phyloP scores from a whole-genome alignment of 1,139 yeast genomes.

The Candida glucosophila region DNA sequence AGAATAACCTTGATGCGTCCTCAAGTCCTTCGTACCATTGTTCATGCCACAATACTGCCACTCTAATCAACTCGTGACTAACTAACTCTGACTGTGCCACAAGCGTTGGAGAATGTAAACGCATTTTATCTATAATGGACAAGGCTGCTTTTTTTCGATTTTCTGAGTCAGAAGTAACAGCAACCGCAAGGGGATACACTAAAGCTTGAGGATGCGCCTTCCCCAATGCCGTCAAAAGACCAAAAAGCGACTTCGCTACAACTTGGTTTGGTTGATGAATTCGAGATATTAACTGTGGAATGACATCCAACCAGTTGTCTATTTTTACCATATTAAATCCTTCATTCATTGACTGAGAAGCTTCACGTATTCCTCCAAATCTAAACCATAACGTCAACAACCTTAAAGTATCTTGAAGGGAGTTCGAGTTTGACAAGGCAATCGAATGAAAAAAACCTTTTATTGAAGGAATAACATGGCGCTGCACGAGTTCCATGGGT shows the following conservation, averaged over 20 bases:
- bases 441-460: slow-evolving; percentile 94
- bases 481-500: slow-evolving; percentile 57
- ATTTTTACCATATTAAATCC: slow-evolving; percentile 86
- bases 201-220: slow-evolving; percentile 96
- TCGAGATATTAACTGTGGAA: slow-evolving; percentile 92
- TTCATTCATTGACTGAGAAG: slow-evolving; percentile 83
- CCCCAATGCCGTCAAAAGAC: slow-evolving; percentile 79
- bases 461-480: slow-evolving; percentile 91
- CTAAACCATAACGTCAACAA: slow-evolving; percentile 90
- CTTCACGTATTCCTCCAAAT: slow-evolving; percentile 88
- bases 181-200: slow-evolving; percentile 92
- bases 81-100: slow-evolving; percentile 93
- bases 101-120: slow-evolving; percentile 72
- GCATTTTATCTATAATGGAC: slow-evolving; percentile 85
- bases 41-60: slow-evolving; percentile 96
- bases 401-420: slow-evolving; percentile 87
- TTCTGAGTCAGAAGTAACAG: slow-evolving; percentile 87
- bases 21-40: slow-evolving; percentile 98
- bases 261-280: slow-evolving; percentile 90
- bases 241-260: slow-evolving; percentile 73
- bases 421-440: slow-evolving; percentile 76
- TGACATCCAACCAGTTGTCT: slow-evolving; percentile 91
- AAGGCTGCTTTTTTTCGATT: slow-evolving; percentile 88
- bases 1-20: slow-evolving; percentile 89
- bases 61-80: slow-evolving; percentile 87